phyloP scores from a whole-genome alignment of 1,139 yeast genomes.

The Taphrina pruni region DNA sequence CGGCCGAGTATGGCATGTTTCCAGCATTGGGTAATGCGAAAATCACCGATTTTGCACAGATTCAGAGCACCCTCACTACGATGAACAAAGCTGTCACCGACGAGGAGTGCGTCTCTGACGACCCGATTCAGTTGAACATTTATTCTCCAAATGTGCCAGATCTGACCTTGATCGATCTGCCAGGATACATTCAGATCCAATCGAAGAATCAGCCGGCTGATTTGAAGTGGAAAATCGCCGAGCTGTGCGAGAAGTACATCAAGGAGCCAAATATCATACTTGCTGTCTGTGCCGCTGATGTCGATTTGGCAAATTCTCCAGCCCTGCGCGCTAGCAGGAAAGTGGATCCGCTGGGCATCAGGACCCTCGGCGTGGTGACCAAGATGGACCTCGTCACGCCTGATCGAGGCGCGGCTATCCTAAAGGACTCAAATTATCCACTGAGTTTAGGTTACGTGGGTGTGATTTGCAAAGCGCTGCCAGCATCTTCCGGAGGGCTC shows the following conservation, averaged over 20 bases:
- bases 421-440: slow-evolving; percentile 83
- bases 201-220: slow-evolving; percentile 94
- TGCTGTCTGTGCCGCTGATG: slow-evolving; percentile 97
- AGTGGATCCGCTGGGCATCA: slow-evolving; percentile 93
- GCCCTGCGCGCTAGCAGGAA: slow-evolving; percentile 89
- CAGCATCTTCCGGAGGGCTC: slow-evolving; percentile 47
- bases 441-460: slow-evolving; percentile 97
- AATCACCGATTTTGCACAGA: slow-evolving; percentile 83
- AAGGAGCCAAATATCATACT: slow-evolving; percentile 91
- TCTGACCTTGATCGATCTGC: slow-evolving; percentile 88
- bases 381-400: slow-evolving; percentile 89
- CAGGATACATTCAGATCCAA: slow-evolving; percentile 96
- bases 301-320: slow-evolving; percentile 93
- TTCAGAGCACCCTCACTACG: slow-evolving; percentile 82
- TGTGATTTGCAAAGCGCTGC: slow-evolving; percentile 82
- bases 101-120: slow-evolving; percentile 81
- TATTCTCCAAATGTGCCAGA: slow-evolving; percentile 94
- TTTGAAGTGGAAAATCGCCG: slow-evolving; percentile 76
- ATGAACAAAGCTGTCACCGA: slow-evolving; percentile 91
- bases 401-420: slow-evolving; percentile 67
- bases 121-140: slow-evolving; percentile 88
- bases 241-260: slow-evolving; percentile 80
- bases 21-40: slow-evolving; percentile 85
- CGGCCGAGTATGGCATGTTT: slow-evolving; percentile 89
- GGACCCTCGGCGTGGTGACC: slow-evolving; percentile 95